These are phyloP conservation scores for Termitomyces bulborhizus DNA, from an alignment of 768 basidiomycete genomes.

Conservation along the genomic window DNA sequence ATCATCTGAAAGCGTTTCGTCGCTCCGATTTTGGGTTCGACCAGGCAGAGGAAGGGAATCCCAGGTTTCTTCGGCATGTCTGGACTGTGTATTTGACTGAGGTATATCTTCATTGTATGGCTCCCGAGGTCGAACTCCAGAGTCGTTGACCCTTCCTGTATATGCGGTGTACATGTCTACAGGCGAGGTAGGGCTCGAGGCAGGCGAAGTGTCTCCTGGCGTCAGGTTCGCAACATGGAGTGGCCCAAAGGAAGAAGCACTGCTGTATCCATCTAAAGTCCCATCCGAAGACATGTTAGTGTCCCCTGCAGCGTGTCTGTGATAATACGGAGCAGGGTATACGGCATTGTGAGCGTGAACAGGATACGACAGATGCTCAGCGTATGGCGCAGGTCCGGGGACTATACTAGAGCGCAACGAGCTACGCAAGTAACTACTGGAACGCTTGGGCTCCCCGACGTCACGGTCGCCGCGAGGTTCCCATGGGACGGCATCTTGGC, in stretches of 20 bases:
- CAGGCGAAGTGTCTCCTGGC: constrained; percentile 38
- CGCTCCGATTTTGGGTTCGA: constrained; percentile 7
- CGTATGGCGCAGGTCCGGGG: constrained; percentile 14
- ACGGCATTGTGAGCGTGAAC: constrained; percentile 14
- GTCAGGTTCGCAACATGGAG: constrained; percentile 43
- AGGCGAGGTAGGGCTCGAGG: constrained; percentile 23
- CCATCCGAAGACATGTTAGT: constrained; percentile 17
- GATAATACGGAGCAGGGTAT: constrained; percentile 16
- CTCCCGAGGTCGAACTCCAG: constrained; percentile 21
- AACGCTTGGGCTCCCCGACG: constrained; percentile 34
- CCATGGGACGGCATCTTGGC: constrained; percentile 24
- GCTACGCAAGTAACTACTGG: constrained; percentile 19
- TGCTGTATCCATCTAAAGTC: constrained; percentile 21
- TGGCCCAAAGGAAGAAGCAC: constrained; percentile 31
- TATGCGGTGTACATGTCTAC: constrained; percentile 11
- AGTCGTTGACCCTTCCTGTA: not conserved
- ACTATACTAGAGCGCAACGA: constrained; percentile 16
- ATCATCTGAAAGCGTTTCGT: not conserved
- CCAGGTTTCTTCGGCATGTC: constrained; percentile 3
- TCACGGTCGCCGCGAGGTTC: constrained; percentile 34
- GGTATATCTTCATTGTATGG: constrained; percentile 23
- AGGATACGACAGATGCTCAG: constrained; percentile 17
- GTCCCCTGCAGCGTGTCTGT: constrained; percentile 13
- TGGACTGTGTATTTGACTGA: constrained; percentile 16
- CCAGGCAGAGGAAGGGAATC: constrained; percentile 22